Evolutionary conservation across 805 yeast genomes (phyloP).

Genomic region (Hanseniaspora hatyaiensis): DNA sequence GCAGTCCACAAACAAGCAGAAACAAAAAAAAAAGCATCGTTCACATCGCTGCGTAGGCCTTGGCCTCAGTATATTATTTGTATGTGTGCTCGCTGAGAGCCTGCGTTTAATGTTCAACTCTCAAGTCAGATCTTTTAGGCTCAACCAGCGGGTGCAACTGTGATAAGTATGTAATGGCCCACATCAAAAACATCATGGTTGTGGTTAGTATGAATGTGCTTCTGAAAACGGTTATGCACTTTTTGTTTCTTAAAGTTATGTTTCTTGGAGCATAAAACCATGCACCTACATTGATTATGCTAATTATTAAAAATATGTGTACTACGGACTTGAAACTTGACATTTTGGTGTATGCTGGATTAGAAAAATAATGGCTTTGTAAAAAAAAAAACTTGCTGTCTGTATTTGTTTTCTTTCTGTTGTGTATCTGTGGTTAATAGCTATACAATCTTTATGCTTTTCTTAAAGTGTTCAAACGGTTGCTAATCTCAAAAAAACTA

Average conservation of each 20-base stretch:
- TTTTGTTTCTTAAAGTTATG: constrained; percentile 8
- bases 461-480: too few species aligned
- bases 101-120: constrained; percentile 51
- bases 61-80: too few species aligned
- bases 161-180: constrained; percentile 80
- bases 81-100: too few species aligned
- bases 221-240: constrained; percentile 62
- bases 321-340: constrained; percentile 47
- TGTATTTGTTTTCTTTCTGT: not conserved
- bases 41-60: too few species aligned
- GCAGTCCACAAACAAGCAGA: too few species aligned
- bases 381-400: too few species aligned
- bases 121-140: constrained; percentile 78
- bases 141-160: constrained; percentile 86
- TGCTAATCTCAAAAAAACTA: too few species aligned
- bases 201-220: constrained; percentile 56
- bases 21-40: too few species aligned
- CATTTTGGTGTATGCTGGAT: too few species aligned
- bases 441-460: too few species aligned
- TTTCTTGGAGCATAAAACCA: constrained; percentile 83
- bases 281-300: constrained; percentile 48
- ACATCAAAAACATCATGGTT: constrained; percentile 72
- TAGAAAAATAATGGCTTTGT: too few species aligned
- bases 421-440: too few species aligned
- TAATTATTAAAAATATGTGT: constrained; percentile 48